Evolutionary conservation across 176 grass and related monocot species (phyloP), one percentile per base, ranked within the genome.

Genomic region (Bolboschoenus planiculmis): DNA sequence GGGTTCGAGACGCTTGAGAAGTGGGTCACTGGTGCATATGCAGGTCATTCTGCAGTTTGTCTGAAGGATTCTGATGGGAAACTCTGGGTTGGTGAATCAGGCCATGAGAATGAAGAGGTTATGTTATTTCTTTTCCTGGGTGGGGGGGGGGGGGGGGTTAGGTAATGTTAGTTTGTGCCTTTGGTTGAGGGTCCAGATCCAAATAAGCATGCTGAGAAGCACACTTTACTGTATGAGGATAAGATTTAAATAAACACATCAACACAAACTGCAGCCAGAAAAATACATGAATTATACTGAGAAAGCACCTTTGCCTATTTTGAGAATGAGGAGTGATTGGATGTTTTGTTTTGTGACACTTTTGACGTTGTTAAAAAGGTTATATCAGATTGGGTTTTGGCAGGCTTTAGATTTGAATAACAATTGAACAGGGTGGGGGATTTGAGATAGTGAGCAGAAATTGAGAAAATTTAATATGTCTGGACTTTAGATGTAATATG

Each of bases 1-100:
- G 96, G 92, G 84, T 99, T 99, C 21, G 92, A 99, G 86, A 93
- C 92, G 18, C 77, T 99, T 30, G 96, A 99, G 86, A 99, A 99
- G 84, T 99, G 96, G 96, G 92, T 99, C 61, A 99, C 92, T 54
- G 96, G 96, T 55, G 90, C 96, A 39, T 98, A 91, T 87, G 96
- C 96, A 37, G 96, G 96, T 36, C 96, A 98, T 67, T 91, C 87
- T 31, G 92, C 96, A 20, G 89, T 98, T 87, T 98, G 84, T 85
- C 79, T 98, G 1, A 95, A 85, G 68, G 96, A 98, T 86, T 88
- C 92, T 81, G 90, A 95, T 88, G 96, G 96, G 42, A 93, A 91
- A 18, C 90, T 98, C 61, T 98, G 92, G 92, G 85, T 98, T 72
- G 96, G 90, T 54, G 96, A 98, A 85, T 98, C 96, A 73, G 96